These are phyloP conservation scores for Cunninghamia lanceolata DNA, from an alignment of 75 land plant genomes.

Conservation along the genomic window DNA sequence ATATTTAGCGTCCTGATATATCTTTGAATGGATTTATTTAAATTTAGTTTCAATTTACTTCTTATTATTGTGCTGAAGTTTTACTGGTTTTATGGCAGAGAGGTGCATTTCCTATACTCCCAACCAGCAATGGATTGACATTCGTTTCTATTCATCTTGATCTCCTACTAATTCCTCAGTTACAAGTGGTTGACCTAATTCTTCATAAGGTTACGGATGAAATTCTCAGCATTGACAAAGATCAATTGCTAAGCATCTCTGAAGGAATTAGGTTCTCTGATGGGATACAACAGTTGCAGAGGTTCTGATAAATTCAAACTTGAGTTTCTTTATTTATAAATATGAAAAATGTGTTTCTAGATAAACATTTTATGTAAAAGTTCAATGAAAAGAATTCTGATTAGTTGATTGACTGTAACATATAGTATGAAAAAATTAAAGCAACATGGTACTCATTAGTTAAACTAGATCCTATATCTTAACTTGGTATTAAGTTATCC, in stretches of 20 bases:
- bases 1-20: not conserved
- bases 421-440: not conserved
- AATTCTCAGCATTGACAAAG: slow-evolving; percentile 52
- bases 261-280: slow-evolving; percentile 56
- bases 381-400: not conserved
- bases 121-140: slow-evolving; percentile 57
- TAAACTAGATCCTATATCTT: not conserved
- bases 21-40: not conserved
- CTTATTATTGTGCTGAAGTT: not conserved
- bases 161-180: slow-evolving; percentile 51
- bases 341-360: not conserved
- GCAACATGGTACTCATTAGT: not conserved
- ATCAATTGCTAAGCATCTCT: slow-evolving; percentile 10
- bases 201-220: slow-evolving; percentile 98
- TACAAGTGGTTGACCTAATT: slow-evolving; percentile 59
- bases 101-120: slow-evolving; percentile 82
- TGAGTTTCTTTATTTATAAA: not conserved
- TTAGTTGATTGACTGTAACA: not conserved
- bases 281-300: slow-evolving; percentile 61
- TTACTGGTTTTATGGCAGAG: slow-evolving; percentile 52
- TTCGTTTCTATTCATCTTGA: slow-evolving; percentile 68
- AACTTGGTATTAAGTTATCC: not conserved
- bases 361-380: not conserved
- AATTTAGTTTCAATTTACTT: not conserved
- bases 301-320: slow-evolving; percentile 30